Percentiles rank a stretch among this genome's conserved stretches.
Conservation (phyloP, 2,329 filamentous ascomycete genomes). For the Myrmaecium sp. region DNA sequence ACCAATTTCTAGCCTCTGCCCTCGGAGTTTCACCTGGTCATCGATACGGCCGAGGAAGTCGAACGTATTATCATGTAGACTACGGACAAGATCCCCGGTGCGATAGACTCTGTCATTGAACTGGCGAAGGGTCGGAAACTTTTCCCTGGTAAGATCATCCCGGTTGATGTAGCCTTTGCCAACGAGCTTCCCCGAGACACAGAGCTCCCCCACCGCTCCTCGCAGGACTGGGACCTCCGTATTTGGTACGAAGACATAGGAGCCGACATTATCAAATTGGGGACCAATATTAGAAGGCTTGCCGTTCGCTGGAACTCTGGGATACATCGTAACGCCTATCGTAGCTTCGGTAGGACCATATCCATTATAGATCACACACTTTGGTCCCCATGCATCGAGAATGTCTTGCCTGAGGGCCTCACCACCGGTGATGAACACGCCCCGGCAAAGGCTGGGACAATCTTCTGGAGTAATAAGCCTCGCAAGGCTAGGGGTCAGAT, state of each 20-base stretch:
- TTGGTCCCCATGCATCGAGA: slow-evolving; percentile 65
- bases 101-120: slow-evolving; percentile 47
- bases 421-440: slow-evolving; percentile 86
- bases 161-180: slow-evolving; percentile 80
- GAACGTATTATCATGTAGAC: slow-evolving; percentile 66
- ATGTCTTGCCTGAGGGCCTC: slow-evolving; percentile 83
- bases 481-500: slow-evolving; percentile 77
- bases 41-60: slow-evolving; percentile 79
- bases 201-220: slow-evolving; percentile 74
- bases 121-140: slow-evolving; percentile 48
- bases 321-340: slow-evolving; percentile 81
- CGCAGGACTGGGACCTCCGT: slow-evolving; percentile 56
- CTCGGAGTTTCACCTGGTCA: slow-evolving; percentile 81
- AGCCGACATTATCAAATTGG: slow-evolving; percentile 76
- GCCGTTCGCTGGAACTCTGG: slow-evolving; percentile 59
- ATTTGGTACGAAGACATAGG: slow-evolving; percentile 55
- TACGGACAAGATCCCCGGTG: slow-evolving; percentile 73
- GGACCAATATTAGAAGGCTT: slow-evolving; percentile 76
- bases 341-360: slow-evolving; percentile 85
- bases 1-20: slow-evolving; percentile 74
- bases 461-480: slow-evolving; percentile 62
- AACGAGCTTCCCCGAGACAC: slow-evolving; percentile 71
- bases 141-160: slow-evolving; percentile 56
- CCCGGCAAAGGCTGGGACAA: slow-evolving; percentile 60
- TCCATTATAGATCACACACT: slow-evolving; percentile 74